Percentiles rank a stretch among this genome's conserved stretches.
Evolutionary conservation across 257 asterid species (phyloP).

Genomic region (Capsicum baccatum): DNA sequence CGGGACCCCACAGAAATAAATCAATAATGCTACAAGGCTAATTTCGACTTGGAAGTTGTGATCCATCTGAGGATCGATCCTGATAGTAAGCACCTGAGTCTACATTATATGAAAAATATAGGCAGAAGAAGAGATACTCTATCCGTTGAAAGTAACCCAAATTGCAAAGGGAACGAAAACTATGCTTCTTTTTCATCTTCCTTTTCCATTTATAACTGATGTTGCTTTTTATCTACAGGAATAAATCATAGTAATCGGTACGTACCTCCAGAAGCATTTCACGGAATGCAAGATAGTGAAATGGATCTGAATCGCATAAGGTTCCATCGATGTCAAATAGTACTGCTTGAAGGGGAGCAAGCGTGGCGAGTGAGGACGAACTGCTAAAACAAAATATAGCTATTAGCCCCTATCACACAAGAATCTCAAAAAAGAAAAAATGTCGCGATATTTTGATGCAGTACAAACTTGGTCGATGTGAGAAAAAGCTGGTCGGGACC

Average conservation of each 20-base stretch:
- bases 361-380: constrained; percentile 55
- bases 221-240: not conserved
- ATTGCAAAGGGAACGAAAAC: not conserved
- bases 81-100: too few relatives aligned
- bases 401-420: not conserved
- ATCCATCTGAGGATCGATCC: too few relatives aligned
- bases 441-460: not conserved
- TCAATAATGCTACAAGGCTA: too few relatives aligned
- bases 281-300: constrained; percentile 68
- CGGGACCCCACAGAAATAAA: too few relatives aligned
- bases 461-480: too few relatives aligned
- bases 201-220: not conserved
- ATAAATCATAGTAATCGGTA: constrained; percentile 8
- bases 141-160: not conserved
- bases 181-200: not conserved
- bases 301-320: constrained; percentile 85
- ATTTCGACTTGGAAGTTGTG: too few relatives aligned
- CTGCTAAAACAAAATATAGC: constrained; percentile 49
- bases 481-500: too few relatives aligned
- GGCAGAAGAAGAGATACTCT: too few relatives aligned
- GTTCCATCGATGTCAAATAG: constrained; percentile 91
- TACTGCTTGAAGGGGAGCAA: constrained; percentile 87
- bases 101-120: too few relatives aligned
- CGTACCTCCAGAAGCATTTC: constrained; percentile 75
- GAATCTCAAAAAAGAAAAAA: not conserved